These are phyloP conservation scores for Alternaria conjuncta DNA, from an alignment of 2,329 filamentous ascomycete species.

Conservation along the genomic window DNA sequence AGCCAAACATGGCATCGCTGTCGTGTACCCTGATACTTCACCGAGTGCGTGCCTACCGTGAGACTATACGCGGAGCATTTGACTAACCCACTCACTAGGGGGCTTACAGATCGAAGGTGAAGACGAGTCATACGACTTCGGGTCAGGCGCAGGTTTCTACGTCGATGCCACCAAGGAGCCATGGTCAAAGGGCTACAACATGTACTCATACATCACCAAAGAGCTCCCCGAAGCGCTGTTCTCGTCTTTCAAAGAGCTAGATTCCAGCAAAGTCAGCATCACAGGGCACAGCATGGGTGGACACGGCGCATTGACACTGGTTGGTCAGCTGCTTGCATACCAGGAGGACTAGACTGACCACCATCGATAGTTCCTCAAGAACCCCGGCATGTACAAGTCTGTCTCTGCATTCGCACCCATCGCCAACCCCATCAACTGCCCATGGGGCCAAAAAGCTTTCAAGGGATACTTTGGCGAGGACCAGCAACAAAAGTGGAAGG, in stretches of 20 bases:
- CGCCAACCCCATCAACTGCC: conserved; percentile 80
- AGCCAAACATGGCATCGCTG: conserved; percentile 80
- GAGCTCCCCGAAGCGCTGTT: conserved; percentile 86
- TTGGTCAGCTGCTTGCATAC: conserved; percentile 33
- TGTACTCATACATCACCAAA: conserved; percentile 90
- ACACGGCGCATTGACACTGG: conserved; percentile 88
- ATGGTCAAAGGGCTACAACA: conserved; percentile 81
- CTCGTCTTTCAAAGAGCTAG: conserved; percentile 72
- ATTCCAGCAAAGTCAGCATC: conserved; percentile 75
- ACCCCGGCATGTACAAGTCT: conserved; percentile 87
- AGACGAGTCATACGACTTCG: conserved; percentile 90
- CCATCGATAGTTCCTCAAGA: conserved; percentile 73
- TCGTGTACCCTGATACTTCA: conserved; percentile 94
- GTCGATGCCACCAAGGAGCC: conserved; percentile 80
- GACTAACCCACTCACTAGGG: conserved; percentile 53
- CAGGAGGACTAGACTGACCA: conserved; percentile 6
- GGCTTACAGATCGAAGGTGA: conserved; percentile 82
- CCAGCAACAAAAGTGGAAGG: conserved; percentile 78
- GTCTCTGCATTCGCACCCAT: conserved; percentile 93
- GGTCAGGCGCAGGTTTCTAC: conserved; percentile 92
- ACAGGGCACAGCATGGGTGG: conserved; percentile 97
- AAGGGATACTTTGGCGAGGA: conserved; percentile 82
- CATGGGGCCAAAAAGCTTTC: conserved; percentile 97
- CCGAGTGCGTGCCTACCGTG: conserved; percentile 65
- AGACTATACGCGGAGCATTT: background rate